phyloP scores from a whole-genome alignment of 2,329 filamentous ascomycete genomes.

The Cadophora luteo-olivacea region DNA sequence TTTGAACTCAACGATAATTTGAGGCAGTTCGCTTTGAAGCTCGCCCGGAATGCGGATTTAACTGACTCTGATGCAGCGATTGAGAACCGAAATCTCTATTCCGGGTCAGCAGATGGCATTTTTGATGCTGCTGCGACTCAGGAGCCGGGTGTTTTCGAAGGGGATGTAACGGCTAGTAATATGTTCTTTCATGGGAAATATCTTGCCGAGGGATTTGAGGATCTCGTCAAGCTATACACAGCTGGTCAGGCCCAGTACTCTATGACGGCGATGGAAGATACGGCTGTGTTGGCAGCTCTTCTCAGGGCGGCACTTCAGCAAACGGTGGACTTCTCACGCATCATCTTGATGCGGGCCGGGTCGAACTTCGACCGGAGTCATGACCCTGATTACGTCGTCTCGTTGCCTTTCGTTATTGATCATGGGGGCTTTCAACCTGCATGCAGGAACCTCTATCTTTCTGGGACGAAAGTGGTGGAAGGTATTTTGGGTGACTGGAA shows the following conservation, averaged over 20 bases:
- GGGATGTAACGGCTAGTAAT: slow-evolving; percentile 72
- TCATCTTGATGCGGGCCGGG: slow-evolving; percentile 70
- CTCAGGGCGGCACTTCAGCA: slow-evolving; percentile 62
- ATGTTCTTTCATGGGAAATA: slow-evolving; percentile 71
- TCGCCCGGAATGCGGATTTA: slow-evolving; percentile 58
- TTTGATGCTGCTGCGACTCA: slow-evolving; percentile 47
- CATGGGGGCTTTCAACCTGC: slow-evolving; percentile 69
- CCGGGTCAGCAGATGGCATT: slow-evolving; percentile 25
- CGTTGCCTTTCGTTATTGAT: slow-evolving; percentile 51
- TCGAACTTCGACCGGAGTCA: slow-evolving; percentile 69
- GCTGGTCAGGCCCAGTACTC: slow-evolving; percentile 72
- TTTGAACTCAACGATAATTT: slow-evolving; percentile 67
- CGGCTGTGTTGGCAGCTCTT: slow-evolving; percentile 68
- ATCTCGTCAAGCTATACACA: slow-evolving; percentile 66
- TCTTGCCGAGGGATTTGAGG: slow-evolving; percentile 67
- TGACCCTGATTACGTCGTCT: background rate
- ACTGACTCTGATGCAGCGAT: slow-evolving; percentile 55
- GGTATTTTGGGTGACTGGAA: slow-evolving; percentile 54
- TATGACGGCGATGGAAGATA: slow-evolving; percentile 75
- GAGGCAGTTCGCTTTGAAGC: slow-evolving; percentile 52
- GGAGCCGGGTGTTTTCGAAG: slow-evolving; percentile 52
- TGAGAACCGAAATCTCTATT: slow-evolving; percentile 54
- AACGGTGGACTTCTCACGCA: slow-evolving; percentile 67
- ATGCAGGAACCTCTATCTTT: slow-evolving; percentile 67
- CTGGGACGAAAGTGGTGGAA: slow-evolving; percentile 66